phyloP scores from a whole-genome alignment of 2,329 filamentous ascomycete species.

The Penicillium frequentans region DNA sequence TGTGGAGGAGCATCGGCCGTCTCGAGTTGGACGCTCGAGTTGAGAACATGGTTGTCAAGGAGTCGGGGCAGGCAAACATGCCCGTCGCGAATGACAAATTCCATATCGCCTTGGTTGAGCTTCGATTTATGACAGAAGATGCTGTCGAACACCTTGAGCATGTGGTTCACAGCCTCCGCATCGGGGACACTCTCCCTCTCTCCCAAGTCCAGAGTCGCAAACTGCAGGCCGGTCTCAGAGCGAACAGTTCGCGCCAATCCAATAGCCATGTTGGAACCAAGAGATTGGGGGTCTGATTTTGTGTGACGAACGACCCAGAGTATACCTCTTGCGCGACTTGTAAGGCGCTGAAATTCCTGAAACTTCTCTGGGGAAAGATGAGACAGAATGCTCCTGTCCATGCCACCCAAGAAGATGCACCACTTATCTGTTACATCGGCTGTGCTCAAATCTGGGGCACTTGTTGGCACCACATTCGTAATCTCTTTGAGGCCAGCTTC shows the following conservation, averaged over 20 bases:
- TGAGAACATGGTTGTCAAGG: constrained; percentile 19
- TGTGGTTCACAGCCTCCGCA: constrained; percentile 16
- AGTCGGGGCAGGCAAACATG: constrained; percentile 22
- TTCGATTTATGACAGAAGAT: constrained; percentile 18
- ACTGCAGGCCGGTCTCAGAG: constrained; percentile 22
- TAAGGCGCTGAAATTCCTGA: constrained; percentile 15
- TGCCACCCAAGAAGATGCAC: constrained; percentile 23
- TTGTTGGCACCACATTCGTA: constrained; percentile 13
- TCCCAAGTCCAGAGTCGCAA: constrained; percentile 22
- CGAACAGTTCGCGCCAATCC: constrained; percentile 24
- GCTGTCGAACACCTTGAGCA: constrained; percentile 18
- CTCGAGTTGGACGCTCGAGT: constrained; percentile 24
- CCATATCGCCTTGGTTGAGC: constrained; percentile 19
- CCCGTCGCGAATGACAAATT: constrained; percentile 22
- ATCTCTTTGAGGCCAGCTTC: constrained; percentile 12
- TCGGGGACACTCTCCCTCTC: constrained; percentile 17
- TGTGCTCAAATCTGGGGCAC: constrained; percentile 1
- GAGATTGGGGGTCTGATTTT: constrained; percentile 12
- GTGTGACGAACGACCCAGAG: constrained; percentile 21
- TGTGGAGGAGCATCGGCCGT: constrained; percentile 19
- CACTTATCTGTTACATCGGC: constrained; percentile 20
- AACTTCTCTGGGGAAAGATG: constrained; percentile 18
- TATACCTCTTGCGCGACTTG: constrained; percentile 17
- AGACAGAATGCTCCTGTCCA: constrained; percentile 18
- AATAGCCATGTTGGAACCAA: constrained; percentile 22